A percentile compares a stretch with the other conserved stretches of the same genome.
These are phyloP conservation scores for Plectranthus barbatus DNA, from an alignment of 257 asterid species.

Conservation along the genomic window DNA sequence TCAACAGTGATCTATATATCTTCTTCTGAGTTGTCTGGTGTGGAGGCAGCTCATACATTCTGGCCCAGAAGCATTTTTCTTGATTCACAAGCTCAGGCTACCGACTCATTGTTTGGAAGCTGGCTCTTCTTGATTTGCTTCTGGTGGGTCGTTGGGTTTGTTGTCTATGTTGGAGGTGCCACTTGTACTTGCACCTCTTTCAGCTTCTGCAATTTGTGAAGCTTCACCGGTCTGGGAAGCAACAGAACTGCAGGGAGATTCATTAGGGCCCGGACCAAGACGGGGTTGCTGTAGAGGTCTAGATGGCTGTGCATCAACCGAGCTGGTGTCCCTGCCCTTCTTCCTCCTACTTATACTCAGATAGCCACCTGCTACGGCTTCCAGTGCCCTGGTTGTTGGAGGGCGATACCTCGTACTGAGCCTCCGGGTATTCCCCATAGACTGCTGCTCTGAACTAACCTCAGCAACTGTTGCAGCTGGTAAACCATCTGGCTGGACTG, in stretches of 20 bases:
- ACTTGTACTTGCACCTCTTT: constrained; percentile 17
- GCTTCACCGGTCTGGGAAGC: constrained; percentile 16
- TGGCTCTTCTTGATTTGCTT: constrained; percentile 18
- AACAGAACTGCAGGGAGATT: constrained; percentile 17
- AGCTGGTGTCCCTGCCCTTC: constrained; percentile 23
- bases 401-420: constrained; percentile 49
- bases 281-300: constrained; percentile 33
- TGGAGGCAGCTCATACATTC: too few species aligned
- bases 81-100: background rate
- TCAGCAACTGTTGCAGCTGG: constrained; percentile 13
- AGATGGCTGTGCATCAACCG: constrained; percentile 20
- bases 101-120: background rate
- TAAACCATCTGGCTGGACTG: background rate
- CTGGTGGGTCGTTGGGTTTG: constrained; percentile 17
- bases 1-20: background rate
- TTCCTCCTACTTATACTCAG: constrained; percentile 29
- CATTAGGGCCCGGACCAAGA: constrained; percentile 15
- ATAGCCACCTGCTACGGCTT: constrained; percentile 52
- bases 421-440: constrained; percentile 23
- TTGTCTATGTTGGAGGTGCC: constrained; percentile 8
- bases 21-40: background rate
- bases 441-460: constrained; percentile 16
- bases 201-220: constrained; percentile 20
- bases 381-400: constrained; percentile 49
- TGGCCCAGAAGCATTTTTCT: too few species aligned